Percentiles rank a stretch among this genome's conserved stretches.
phyloP scores from a whole-genome alignment of 768 basidiomycete species.

The Pleurotus pulmonarius region DNA sequence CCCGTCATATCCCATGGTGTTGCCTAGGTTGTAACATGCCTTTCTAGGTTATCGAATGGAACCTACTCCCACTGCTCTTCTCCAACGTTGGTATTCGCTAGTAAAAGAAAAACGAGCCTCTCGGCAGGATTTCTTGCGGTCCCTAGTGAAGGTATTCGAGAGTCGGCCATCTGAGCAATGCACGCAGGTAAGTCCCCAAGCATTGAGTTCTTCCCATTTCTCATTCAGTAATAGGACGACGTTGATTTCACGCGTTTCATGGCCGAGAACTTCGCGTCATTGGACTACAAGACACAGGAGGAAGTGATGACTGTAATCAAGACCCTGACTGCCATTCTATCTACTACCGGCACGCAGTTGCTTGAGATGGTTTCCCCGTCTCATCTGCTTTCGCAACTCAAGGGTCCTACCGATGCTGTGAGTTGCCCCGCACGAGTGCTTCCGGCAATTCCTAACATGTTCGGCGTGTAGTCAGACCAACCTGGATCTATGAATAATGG shows the following conservation, averaged over 20 bases:
- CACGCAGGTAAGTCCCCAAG: constrained; percentile 43
- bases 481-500: no score
- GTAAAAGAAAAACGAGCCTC: constrained; percentile 87
- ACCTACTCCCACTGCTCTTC: constrained; percentile 64
- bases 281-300: constrained; percentile 96
- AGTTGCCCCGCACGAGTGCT: not conserved
- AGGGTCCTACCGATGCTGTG: constrained; percentile 20
- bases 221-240: constrained; percentile 52
- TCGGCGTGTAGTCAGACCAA: no score
- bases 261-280: constrained; percentile 87
- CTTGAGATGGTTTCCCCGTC: constrained; percentile 71
- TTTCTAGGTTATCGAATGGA: constrained; percentile 63
- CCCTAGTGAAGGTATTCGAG: constrained; percentile 80
- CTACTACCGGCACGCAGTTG: constrained; percentile 78
- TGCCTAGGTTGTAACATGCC: not conserved
- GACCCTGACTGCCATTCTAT: constrained; percentile 69
- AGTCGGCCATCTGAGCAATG: constrained; percentile 55
- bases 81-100: constrained; percentile 89
- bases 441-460: no score
- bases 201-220: not conserved
- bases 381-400: constrained; percentile 62
- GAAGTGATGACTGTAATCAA: constrained; percentile 87
- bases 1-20: not conserved
- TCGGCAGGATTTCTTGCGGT: constrained; percentile 83
- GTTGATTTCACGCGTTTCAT: constrained; percentile 87